Evolutionary conservation across 768 basidiomycete genomes (phyloP).

Genomic region (Auricularia cornea): DNA sequence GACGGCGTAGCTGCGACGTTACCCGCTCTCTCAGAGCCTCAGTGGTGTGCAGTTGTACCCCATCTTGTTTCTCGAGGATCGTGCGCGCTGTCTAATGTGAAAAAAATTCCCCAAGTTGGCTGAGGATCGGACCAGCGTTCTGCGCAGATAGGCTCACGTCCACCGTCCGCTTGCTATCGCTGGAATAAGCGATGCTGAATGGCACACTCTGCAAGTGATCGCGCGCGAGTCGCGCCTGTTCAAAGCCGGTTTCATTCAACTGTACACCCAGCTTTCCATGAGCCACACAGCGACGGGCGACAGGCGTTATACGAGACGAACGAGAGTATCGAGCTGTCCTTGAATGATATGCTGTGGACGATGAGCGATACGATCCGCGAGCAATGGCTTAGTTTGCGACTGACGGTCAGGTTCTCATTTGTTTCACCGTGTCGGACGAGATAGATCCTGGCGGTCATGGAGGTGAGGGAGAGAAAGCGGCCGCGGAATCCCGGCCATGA

Average conservation of each 20-base stretch:
- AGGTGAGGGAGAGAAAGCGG: not conserved
- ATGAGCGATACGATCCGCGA: not conserved
- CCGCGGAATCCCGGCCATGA: not conserved
- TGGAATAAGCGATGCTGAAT: conserved; percentile 57
- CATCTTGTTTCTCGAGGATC: conserved; percentile 49
- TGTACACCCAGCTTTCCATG: conserved; percentile 2
- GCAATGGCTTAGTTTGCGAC: too few species aligned
- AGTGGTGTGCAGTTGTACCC: conserved; percentile 34
- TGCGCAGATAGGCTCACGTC: conserved; percentile 36
- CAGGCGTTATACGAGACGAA: too few species aligned
- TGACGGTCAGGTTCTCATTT: conserved; percentile 41
- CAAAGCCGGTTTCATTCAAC: conserved; percentile 53
- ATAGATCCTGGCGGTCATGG: conserved; percentile 40
- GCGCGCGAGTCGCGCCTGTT: conserved; percentile 51
- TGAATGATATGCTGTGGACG: conserved; percentile 45
- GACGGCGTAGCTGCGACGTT: conserved; percentile 2
- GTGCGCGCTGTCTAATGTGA: conserved; percentile 51
- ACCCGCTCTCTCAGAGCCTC: conserved; percentile 60
- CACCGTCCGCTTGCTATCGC: conserved; percentile 61
- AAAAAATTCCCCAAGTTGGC: not conserved
- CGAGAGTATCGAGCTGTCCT: conserved; percentile 59
- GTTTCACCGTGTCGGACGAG: conserved; percentile 77
- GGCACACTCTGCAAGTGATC: conserved; percentile 42
- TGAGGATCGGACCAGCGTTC: not conserved
- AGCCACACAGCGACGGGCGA: too few species aligned